Percentiles rank a stretch among this genome's conserved stretches.
Evolutionary conservation across 768 basidiomycete genomes (phyloP).

Genomic region (Tricholomella constricta): DNA sequence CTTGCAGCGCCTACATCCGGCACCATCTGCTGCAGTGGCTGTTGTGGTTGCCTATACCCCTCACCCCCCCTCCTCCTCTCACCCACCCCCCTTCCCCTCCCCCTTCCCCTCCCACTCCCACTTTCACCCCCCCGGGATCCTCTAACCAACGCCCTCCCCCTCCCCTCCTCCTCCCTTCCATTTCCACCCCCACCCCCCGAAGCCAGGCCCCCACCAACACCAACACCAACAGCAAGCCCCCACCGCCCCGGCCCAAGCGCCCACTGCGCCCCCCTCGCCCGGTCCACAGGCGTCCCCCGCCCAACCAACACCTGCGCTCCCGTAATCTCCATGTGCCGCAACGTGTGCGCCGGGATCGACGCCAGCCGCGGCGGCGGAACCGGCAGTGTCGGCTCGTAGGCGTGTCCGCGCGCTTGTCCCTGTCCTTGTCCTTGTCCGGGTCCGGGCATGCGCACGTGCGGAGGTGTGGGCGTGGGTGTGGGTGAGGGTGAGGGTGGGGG

Average conservation of each 20-base stretch:
- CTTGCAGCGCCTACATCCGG: not conserved
- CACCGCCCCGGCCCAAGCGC: conserved; percentile 18
- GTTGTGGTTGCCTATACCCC: not conserved
- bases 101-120: not conserved
- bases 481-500: not conserved
- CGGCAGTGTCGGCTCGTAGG: conserved; percentile 26
- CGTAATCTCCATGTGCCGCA: conserved; percentile 28
- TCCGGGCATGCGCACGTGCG: not conserved
- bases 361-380: conserved; percentile 37
- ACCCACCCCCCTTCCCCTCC: not conserved
- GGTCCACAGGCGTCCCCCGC: conserved; percentile 36
- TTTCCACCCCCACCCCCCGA: conserved; percentile 18
- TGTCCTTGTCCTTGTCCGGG: not conserved
- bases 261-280: conserved; percentile 30
- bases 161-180: conserved; percentile 1
- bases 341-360: conserved; percentile 28
- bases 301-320: conserved; percentile 29
- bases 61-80: not conserved
- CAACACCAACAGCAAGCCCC: not conserved
- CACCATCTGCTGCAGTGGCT: not conserved
- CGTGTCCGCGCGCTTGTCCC: not conserved
- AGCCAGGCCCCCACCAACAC: not conserved
- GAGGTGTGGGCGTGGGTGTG: not conserved
- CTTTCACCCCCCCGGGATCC: not conserved
- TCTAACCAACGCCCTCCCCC: conserved; percentile 3